phyloP scores from a whole-genome alignment of 2,329 filamentous ascomycete genomes.

The Diaporthe sp. region DNA sequence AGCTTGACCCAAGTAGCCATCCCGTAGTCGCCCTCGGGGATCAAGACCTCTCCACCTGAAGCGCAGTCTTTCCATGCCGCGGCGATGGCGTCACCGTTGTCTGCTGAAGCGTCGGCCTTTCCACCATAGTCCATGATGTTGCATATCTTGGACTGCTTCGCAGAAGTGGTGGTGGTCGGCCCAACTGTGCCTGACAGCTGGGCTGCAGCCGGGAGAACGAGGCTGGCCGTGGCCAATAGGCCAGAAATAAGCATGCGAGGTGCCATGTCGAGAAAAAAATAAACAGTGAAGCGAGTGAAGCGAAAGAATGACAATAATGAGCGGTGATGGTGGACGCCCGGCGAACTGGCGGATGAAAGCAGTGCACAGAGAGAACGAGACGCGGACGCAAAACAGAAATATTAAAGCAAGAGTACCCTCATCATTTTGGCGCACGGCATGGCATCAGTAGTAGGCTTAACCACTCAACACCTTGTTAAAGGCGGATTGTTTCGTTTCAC shows the following conservation, averaged over 20 bases:
- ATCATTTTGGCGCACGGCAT: neutral
- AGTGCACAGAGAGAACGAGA: neutral
- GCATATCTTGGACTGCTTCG: constrained; percentile 50
- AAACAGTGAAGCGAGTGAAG: neutral
- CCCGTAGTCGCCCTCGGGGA: constrained; percentile 58
- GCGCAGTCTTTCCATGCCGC: constrained; percentile 51
- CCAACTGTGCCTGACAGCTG: constrained; percentile 43
- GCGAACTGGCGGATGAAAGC: neutral
- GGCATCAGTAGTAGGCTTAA: neutral
- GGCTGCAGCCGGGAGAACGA: constrained; percentile 33
- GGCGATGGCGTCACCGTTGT: constrained; percentile 46
- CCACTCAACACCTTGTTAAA: constrained; percentile 18
- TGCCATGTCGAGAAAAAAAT: constrained; percentile 4
- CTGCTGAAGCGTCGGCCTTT: constrained; percentile 57
- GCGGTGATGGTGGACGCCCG: neutral
- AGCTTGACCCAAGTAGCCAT: constrained; percentile 58
- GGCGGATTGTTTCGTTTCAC: constrained; percentile 30
- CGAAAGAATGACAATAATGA: neutral
- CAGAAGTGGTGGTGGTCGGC: constrained; percentile 40
- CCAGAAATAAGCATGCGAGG: constrained; percentile 30
- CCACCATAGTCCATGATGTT: constrained; percentile 62
- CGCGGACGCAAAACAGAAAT: neutral
- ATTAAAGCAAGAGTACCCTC: neutral
- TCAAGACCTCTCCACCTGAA: constrained; percentile 58
- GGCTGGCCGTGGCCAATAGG: constrained; percentile 30